Base-by-base conservation (phyloP, 495 filamentous ascomycete genomes). In the Aspergillus ostianus region DNA sequence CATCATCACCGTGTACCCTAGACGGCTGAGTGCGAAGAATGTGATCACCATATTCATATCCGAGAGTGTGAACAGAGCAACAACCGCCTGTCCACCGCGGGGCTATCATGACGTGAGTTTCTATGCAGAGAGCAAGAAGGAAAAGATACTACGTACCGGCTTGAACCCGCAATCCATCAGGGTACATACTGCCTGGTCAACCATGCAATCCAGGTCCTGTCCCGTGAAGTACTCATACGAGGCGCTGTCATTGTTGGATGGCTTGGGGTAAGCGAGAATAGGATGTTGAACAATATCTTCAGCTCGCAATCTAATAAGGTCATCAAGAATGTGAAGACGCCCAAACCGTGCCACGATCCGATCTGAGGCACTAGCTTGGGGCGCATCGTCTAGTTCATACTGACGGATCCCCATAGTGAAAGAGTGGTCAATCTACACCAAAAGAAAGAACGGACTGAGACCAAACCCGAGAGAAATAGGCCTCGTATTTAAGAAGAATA, bases 1-100 rank as follows among this genome's bases (percentile, higher is more conserved):
- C 60, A 83, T 80, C 63, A 88, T 76, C 21, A 80, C 74, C 6
- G 79, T 82, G 60, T 82, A 84, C 23, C 85, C 85, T 4, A 86
- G 67, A 18, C 85, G 76, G 53, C 77, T 79, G 6, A 87, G 72
- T 1, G 83, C 85, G 53, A 85, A 85, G 45, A 85, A 77, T 2
- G 80, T 77, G 54, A 84, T 58, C 3, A 84, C 71, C 73, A 83
- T 87, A 46, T 80, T 79, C 4, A 87, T 62, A 57, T 85, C 80
- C 3, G 84, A 85, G 20, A 70, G 66, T 0, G 80, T 81, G n/a
- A 85, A 73, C 0, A 87, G 63, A 4, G 81, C 84, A 21, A 87
- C 76, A n/a, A 72, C 73, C 26, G 67, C 66, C 36, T 59, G 57
- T 15, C 71, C 69, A 46, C 71, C 68, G 2, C 63, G 65, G 19